These are phyloP conservation scores for Suhomyces bribrorum DNA, from an alignment of 1,139 yeast species.

Conservation along the genomic window DNA sequence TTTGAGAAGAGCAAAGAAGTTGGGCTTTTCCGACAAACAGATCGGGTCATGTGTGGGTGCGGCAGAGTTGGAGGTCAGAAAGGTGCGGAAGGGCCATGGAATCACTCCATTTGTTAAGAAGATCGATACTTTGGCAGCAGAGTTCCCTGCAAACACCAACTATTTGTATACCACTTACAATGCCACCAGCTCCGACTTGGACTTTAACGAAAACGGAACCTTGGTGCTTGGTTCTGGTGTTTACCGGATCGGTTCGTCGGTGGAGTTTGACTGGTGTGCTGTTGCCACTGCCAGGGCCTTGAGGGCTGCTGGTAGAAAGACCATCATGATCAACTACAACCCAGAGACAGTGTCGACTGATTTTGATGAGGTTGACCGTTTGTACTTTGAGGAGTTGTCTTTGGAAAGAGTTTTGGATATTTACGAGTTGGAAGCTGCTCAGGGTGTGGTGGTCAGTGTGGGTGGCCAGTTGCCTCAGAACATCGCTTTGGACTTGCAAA, in stretches of 20 bases:
- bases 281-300: conserved; percentile 94
- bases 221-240: conserved; percentile 98
- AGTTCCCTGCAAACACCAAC: conserved; percentile 96
- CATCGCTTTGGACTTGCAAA: conserved; percentile 83
- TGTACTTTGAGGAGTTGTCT: conserved; percentile 92
- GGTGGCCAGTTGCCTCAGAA: conserved; percentile 99
- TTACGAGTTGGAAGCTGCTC: conserved; percentile 85
- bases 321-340: conserved; percentile 95
- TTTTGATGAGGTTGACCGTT: conserved; percentile 95
- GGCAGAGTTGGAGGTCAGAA: conserved; percentile 76
- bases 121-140: conserved; percentile 97
- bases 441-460: conserved; percentile 92
- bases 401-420: conserved; percentile 97
- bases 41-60: conserved; percentile 74
- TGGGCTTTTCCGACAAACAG: conserved; percentile 95
- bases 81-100: conserved; percentile 72
- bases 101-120: conserved; percentile 92
- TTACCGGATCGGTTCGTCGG: conserved; percentile 97
- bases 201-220: conserved; percentile 86
- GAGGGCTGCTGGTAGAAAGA: conserved; percentile 82
- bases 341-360: conserved; percentile 99
- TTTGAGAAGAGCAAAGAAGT: conserved; percentile 80
- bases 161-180: conserved; percentile 95
- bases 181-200: conserved; percentile 82
- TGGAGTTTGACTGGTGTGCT: conserved; percentile 99